Conservation (phyloP, 106 monocot genomes). For the Acorus calamus region DNA sequence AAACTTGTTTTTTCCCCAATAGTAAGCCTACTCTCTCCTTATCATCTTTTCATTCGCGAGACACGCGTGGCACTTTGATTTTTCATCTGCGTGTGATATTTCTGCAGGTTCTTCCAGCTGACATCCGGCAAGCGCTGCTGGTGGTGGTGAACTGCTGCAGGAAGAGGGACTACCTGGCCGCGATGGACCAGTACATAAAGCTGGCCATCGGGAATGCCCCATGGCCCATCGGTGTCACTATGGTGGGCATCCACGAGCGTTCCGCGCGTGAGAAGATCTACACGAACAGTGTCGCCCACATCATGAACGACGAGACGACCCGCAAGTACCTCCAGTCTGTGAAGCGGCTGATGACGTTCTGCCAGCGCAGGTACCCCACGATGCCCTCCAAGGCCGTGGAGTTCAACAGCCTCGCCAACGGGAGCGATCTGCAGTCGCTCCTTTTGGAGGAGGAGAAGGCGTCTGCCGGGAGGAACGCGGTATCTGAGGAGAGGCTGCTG, state of each 20-base stretch:
- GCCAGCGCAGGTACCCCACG: constrained; percentile 75
- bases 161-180: constrained; percentile 87
- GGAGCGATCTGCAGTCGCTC: constrained; percentile 74
- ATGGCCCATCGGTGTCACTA: constrained; percentile 97
- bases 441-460: constrained; percentile 40
- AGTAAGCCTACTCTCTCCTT: no score
- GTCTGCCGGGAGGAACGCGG: background rate
- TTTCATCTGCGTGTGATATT: no score
- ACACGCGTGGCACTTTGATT: no score
- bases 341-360: constrained; percentile 93
- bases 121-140: constrained; percentile 72
- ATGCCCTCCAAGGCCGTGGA: constrained; percentile 87
- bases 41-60: no score
- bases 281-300: constrained; percentile 97
- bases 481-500: constrained; percentile 48
- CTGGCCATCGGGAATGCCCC: constrained; percentile 93
- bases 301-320: constrained; percentile 98
- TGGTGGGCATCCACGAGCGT: constrained; percentile 99
- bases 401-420: constrained; percentile 97
- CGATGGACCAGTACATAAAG: constrained; percentile 98
- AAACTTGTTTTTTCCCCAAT: no score
- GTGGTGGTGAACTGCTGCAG: constrained; percentile 82
- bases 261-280: constrained; percentile 97
- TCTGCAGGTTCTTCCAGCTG: constrained; percentile 77
- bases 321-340: constrained; percentile 91